Percentiles rank a stretch among this genome's conserved stretches.
Evolutionary conservation across 306 rosid species (phyloP).

Genomic region (Rosa persica): DNA sequence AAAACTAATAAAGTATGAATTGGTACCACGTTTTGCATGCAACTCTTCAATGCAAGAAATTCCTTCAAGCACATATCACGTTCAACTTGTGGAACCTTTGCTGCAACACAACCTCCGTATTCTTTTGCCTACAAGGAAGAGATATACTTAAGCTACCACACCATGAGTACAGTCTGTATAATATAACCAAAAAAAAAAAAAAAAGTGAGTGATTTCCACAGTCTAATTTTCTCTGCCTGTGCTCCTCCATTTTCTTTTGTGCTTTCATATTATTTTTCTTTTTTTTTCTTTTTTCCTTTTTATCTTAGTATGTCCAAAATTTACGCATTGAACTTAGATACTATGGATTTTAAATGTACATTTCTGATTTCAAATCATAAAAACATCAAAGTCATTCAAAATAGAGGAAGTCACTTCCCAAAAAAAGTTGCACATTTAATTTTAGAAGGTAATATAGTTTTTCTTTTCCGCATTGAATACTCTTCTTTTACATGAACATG

Average conservation of each 20-base stretch:
- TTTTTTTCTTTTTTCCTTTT: not conserved
- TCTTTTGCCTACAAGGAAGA: conserved; percentile 61
- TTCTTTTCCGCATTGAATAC: not conserved
- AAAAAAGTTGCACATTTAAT: not conserved
- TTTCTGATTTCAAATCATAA: not conserved
- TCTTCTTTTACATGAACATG: conserved; percentile 3
- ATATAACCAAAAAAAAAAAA: not conserved
- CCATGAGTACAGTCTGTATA: not conserved
- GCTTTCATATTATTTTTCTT: not conserved
- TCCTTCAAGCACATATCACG: conserved; percentile 80
- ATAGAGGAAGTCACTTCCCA: not conserved
- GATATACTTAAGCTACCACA: conserved; percentile 26
- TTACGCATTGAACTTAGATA: not conserved
- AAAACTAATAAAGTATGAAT: conserved; percentile 10
- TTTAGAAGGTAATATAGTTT: not conserved
- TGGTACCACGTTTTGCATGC: conserved; percentile 82
- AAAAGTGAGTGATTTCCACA: not conserved
- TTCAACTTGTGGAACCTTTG: conserved; percentile 92
- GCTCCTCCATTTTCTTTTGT: not conserved
- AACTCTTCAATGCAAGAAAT: conserved; percentile 73
- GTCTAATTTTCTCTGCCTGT: not conserved
- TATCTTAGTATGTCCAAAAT: not conserved
- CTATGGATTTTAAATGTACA: not conserved
- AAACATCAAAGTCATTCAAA: not conserved
- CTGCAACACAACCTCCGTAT: conserved; percentile 86